phyloP scores from a whole-genome alignment of 768 basidiomycete genomes.

The Podaxis sp. region DNA sequence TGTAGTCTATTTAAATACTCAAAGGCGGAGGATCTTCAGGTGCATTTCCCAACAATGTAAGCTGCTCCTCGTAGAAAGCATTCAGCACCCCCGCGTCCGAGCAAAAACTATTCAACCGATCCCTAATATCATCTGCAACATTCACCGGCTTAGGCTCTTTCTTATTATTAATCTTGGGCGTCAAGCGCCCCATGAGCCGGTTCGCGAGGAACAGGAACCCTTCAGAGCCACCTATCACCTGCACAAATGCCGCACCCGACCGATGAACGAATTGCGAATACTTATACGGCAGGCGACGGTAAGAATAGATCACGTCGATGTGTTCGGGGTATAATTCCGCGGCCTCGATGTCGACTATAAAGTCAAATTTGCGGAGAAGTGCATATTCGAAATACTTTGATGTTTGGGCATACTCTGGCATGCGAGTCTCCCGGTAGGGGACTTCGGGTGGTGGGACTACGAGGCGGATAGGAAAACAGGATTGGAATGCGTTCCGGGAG shows the following conservation, averaged over 20 bases:
- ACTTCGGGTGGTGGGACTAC: slow-evolving; percentile 69
- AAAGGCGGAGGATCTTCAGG: slow-evolving; percentile 56
- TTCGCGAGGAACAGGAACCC: slow-evolving; percentile 92
- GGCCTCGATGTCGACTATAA: slow-evolving; percentile 83
- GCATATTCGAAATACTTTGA: slow-evolving; percentile 79
- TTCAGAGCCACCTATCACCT: slow-evolving; percentile 72
- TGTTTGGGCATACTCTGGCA: slow-evolving; percentile 63
- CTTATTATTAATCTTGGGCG: slow-evolving; percentile 48
- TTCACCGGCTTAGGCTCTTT: slow-evolving; percentile 53
- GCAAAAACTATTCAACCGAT: slow-evolving; percentile 62
- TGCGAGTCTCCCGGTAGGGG: slow-evolving; percentile 58
- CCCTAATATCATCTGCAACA: slow-evolving; percentile 58
- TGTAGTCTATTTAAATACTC: slow-evolving; percentile 26
- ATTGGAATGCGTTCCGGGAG: slow-evolving; percentile 85
- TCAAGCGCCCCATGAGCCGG: slow-evolving; percentile 71
- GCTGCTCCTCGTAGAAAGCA: slow-evolving; percentile 71
- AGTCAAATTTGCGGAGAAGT: slow-evolving; percentile 71
- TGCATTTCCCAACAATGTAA: slow-evolving; percentile 39
- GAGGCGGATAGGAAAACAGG: slow-evolving; percentile 81
- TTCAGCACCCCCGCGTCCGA: slow-evolving; percentile 46
- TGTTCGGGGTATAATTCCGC: slow-evolving; percentile 70
- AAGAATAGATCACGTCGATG: slow-evolving; percentile 85
- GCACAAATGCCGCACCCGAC: slow-evolving; percentile 85
- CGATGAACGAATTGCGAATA: slow-evolving; percentile 93
- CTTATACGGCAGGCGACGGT: slow-evolving; percentile 71